A percentile compares a stretch with the other conserved stretches of the same genome.
Conservation (phyloP, 2,329 filamentous ascomycete genomes). For the Cercospora brassicicola region DNA sequence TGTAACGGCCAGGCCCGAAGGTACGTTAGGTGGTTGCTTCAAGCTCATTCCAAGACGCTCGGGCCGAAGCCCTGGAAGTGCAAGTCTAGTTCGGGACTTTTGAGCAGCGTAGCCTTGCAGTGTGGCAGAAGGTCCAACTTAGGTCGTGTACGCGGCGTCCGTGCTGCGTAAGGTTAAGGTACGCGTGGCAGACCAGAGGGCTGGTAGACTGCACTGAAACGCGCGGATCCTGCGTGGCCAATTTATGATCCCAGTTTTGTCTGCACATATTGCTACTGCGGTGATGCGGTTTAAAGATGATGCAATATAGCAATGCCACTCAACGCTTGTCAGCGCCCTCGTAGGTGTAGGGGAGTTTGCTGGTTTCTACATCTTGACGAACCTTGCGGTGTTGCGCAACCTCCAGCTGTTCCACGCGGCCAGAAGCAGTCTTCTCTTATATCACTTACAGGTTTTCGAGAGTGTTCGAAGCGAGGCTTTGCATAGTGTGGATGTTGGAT, state of each 20-base stretch:
- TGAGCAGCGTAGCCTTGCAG: background rate
- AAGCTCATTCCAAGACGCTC: background rate
- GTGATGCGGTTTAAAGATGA: background rate
- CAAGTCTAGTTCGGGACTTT: background rate
- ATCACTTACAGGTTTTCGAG: no score
- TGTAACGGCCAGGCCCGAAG: background rate
- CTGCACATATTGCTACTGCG: background rate
- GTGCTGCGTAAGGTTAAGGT: background rate
- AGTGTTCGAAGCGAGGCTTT: no score
- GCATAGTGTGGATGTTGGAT: no score
- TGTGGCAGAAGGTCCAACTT: background rate
- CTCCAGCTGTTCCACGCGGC: no score
- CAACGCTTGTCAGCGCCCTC: background rate
- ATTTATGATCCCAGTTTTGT: background rate
- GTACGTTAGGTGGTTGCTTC: background rate
- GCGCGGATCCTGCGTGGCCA: background rate
- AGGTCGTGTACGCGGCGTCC: background rate
- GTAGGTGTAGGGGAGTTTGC: background rate
- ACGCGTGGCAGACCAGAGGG: background rate
- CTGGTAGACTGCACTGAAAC: background rate
- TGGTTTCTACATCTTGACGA: background rate
- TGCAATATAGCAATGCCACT: background rate
- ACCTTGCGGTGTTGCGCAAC: background rate
- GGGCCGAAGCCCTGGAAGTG: background rate
- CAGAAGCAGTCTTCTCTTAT: no score